Percentiles rank a stretch among this genome's conserved stretches.
phyloP scores from a whole-genome alignment of 176 grass and related monocot genomes.

The Carex parvula region DNA sequence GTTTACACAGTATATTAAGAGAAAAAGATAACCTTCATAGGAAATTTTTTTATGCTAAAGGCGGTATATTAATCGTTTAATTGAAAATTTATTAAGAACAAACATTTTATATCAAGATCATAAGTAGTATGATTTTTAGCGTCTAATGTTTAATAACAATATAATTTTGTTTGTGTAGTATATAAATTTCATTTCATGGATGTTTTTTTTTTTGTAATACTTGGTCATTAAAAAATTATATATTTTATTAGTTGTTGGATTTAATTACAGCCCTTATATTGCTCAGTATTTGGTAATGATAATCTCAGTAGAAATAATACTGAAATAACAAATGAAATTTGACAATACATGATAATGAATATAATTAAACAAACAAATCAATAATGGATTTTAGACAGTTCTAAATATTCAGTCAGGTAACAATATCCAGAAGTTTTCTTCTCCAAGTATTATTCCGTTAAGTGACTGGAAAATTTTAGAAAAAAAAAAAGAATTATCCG shows the following conservation, averaged over 20 bases:
- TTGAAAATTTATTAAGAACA: not conserved
- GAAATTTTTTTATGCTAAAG: not conserved
- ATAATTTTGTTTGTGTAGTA: no score
- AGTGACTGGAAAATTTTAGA: not conserved
- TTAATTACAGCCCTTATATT: not conserved
- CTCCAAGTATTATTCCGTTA: not conserved
- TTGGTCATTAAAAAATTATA: not conserved
- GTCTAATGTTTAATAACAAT: not conserved
- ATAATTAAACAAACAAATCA: not conserved
- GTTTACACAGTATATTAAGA: not conserved
- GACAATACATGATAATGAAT: not conserved
- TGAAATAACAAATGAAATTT: not conserved
- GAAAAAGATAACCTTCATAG: not conserved
- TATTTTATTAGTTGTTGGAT: not conserved
- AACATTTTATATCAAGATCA: not conserved
- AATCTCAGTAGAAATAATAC: not conserved
- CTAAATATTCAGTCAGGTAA: not conserved
- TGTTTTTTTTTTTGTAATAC: not conserved
- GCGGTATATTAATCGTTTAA: not conserved
- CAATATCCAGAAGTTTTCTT: not conserved
- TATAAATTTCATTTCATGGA: not conserved
- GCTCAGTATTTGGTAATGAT: not conserved
- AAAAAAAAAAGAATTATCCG: not conserved
- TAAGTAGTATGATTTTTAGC: not conserved
- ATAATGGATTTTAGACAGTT: not conserved